phyloP scores from a whole-genome alignment of 1,139 yeast species.

The Barnettozyma hawaiiensis region DNA sequence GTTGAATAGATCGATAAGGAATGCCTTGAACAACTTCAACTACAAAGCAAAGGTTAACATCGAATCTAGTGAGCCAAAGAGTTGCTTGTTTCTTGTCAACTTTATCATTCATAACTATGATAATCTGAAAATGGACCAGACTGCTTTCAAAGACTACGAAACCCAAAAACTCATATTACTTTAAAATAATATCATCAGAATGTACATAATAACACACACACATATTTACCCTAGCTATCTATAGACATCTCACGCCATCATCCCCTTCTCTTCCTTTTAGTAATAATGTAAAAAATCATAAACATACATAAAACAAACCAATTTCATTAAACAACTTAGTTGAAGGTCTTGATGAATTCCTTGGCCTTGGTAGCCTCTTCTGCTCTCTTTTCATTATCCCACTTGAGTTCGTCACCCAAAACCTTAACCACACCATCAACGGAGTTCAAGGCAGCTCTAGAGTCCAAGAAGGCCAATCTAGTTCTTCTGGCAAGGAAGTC shows the following conservation, averaged over 20 bases:
- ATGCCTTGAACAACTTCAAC: conserved; percentile 19
- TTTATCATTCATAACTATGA: conserved; percentile 19
- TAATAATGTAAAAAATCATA: not conserved
- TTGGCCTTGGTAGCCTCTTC: conserved; percentile 50
- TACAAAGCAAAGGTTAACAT: conserved; percentile 9
- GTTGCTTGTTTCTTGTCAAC: conserved; percentile 17
- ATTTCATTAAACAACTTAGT: conserved; percentile 10
- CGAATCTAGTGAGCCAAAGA: not conserved
- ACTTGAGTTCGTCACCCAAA: conserved; percentile 72
- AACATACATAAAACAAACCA: not conserved
- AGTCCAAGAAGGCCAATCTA: conserved; percentile 87
- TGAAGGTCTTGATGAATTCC: conserved; percentile 48
- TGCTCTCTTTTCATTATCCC: conserved; percentile 61
- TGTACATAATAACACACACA: not conserved
- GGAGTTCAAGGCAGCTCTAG: conserved; percentile 74
- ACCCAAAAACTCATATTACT: conserved; percentile 5
- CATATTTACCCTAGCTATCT: not conserved
- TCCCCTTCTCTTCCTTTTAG: not conserved
- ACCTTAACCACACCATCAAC: conserved; percentile 83
- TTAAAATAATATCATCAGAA: not conserved
- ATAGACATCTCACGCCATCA: not conserved
- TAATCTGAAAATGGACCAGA: conserved; percentile 9
- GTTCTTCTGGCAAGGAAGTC: conserved; percentile 94
- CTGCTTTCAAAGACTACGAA: conserved; percentile 16
- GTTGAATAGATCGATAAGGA: not conserved